These are phyloP conservation scores for Elaeis guineensis DNA, from an alignment of 176 grass and related monocot genomes.

Conservation along the genomic window DNA sequence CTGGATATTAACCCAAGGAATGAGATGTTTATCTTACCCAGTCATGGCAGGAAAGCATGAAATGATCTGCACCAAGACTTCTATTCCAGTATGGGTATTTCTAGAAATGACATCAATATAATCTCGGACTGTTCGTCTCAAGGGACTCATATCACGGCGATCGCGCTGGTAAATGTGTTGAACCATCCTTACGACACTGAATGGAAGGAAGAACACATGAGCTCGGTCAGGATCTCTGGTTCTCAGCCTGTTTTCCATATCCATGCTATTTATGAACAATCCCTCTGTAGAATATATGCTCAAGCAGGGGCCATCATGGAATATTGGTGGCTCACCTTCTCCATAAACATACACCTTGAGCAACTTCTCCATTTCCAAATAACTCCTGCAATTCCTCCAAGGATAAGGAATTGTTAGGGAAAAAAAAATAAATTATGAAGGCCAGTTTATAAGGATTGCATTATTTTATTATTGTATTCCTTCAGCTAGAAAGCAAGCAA, in stretches of 20 bases:
- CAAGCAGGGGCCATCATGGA: conserved; percentile 80
- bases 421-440: neutral
- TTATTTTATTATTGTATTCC: too few species aligned
- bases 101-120: conserved; percentile 46
- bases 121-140: conserved; percentile 43
- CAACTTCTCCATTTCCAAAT: conserved; percentile 81
- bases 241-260: conserved; percentile 38
- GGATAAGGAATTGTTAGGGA: neutral
- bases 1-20: too few species aligned
- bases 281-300: conserved; percentile 96
- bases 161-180: conserved; percentile 43
- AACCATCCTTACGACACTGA: conserved; percentile 90
- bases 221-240: conserved; percentile 44
- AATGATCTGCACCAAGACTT: conserved; percentile 68
- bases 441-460: too few species aligned
- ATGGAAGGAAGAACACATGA: conserved; percentile 74
- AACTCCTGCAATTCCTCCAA: conserved; percentile 42
- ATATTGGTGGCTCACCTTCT: conserved; percentile 92
- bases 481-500: too few species aligned
- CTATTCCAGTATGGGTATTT: conserved; percentile 78
- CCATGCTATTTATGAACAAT: conserved; percentile 71
- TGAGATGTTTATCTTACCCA: conserved; percentile 36
- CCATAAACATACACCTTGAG: conserved; percentile 77
- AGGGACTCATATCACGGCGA: conserved; percentile 46
- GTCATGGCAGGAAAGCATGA: conserved; percentile 96